A percentile compares a stretch with the other conserved stretches of the same genome.
These are phyloP conservation scores for Colletotrichum sp. DNA, from an alignment of 2,329 filamentous ascomycete species.

Conservation along the genomic window DNA sequence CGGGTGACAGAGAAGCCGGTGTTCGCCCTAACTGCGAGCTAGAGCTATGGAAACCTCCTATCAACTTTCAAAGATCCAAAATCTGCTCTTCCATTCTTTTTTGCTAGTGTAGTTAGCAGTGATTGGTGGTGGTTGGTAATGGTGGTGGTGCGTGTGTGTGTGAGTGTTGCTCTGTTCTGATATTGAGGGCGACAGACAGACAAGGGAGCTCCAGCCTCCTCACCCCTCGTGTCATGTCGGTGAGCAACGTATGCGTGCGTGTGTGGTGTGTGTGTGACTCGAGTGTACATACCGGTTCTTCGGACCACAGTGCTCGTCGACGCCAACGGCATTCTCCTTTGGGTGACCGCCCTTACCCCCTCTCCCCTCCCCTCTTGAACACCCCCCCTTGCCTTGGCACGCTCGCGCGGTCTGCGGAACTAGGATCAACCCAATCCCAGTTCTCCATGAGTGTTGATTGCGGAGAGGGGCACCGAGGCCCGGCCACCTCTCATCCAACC, in stretches of 20 bases:
- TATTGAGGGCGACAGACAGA: background rate
- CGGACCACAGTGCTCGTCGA: conserved; percentile 10
- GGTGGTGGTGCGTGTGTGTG: background rate
- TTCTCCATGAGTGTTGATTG: conserved; percentile 11
- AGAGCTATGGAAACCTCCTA: conserved; percentile 2
- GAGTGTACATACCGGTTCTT: conserved; percentile 6
- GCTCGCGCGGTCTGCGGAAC: conserved; percentile 1
- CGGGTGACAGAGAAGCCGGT: background rate
- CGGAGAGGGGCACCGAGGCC: conserved; percentile 14
- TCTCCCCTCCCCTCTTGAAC: background rate
- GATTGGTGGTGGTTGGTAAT: background rate
- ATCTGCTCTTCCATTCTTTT: background rate
- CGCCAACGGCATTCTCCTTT: background rate
- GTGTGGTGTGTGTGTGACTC: background rate
- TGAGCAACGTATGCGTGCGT: background rate
- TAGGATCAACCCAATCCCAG: conserved; percentile 12
- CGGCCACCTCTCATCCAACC: background rate
- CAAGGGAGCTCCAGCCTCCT: background rate
- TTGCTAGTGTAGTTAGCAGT: background rate
- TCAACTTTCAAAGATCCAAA: background rate
- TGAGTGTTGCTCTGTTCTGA: background rate
- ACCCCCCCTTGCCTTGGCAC: background rate
- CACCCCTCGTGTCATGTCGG: background rate
- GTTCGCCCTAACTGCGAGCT: background rate
- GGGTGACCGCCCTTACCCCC: background rate